Evolutionary conservation across 768 basidiomycete genomes (phyloP).

Genomic region (Leucosporidium creatinivorum): DNA sequence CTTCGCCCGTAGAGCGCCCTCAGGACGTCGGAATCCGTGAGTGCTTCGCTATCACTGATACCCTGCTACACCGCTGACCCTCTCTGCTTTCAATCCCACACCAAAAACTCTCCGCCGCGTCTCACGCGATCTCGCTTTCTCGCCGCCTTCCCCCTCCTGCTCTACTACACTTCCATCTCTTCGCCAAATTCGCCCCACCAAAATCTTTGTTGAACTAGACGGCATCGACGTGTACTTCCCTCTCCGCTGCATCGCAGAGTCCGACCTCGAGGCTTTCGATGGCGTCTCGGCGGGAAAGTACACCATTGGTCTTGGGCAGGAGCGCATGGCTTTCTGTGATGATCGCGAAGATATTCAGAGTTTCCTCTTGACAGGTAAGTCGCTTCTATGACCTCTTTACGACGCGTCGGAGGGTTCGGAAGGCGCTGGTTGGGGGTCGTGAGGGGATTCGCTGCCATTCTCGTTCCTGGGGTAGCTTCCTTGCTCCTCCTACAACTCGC

Average conservation of each 20-base stretch:
- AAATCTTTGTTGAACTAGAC: no score
- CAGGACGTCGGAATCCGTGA: conserved; percentile 84
- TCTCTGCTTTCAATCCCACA: not conserved
- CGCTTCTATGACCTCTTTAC: no score
- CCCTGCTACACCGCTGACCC: not conserved
- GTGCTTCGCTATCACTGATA: conserved; percentile 9
- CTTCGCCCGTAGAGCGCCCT: conserved; percentile 50
- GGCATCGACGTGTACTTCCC: conserved; percentile 90
- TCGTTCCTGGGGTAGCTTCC: conserved; percentile 18
- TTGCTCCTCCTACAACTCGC: not conserved
- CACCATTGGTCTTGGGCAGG: conserved; percentile 95
- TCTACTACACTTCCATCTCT: no score
- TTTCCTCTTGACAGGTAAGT: conserved; percentile 82
- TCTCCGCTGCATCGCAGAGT: conserved; percentile 83
- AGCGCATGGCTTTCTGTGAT: conserved; percentile 97
- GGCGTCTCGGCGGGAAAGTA: conserved; percentile 93
- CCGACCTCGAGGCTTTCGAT: conserved; percentile 87
- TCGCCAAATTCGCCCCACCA: no score
- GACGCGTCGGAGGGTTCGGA: not conserved
- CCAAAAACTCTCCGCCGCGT: not conserved
- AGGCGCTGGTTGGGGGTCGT: no score
- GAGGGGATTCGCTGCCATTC: no score
- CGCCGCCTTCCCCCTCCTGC: no score
- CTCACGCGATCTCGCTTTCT: no score
- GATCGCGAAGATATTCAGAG: conserved; percentile 99